Percentiles rank a stretch among this genome's conserved stretches.
phyloP scores from a whole-genome alignment of 2,329 filamentous ascomycete genomes.

The Cladosporium oxysporum region DNA sequence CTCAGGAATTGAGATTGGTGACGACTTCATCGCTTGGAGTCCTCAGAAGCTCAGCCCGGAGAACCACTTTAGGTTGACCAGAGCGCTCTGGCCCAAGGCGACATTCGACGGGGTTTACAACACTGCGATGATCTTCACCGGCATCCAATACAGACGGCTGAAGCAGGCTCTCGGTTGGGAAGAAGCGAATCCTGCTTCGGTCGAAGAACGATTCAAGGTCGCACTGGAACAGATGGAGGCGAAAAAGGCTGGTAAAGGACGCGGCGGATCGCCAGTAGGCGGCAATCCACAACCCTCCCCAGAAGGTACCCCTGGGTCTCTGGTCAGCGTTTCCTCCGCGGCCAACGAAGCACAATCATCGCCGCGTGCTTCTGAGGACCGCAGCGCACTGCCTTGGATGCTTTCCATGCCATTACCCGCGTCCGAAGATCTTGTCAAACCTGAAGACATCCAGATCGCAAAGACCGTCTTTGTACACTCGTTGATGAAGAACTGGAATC shows the following conservation, averaged over 20 bases:
- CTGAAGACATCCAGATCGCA: conserved; percentile 35
- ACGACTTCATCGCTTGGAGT: conserved; percentile 44
- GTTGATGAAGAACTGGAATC: conserved; percentile 35
- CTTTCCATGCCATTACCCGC: conserved; percentile 29
- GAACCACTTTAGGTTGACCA: conserved; percentile 43
- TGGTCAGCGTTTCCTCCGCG: conserved; percentile 19
- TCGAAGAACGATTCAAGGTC: conserved; percentile 35
- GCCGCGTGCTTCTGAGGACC: conserved; percentile 19
- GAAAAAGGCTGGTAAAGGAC: conserved; percentile 25
- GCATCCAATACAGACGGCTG: conserved; percentile 39
- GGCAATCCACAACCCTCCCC: conserved; percentile 27
- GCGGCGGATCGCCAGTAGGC: conserved; percentile 9
- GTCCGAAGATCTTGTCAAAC: conserved; percentile 11
- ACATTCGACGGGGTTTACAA: conserved; percentile 39
- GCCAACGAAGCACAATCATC: conserved; percentile 22
- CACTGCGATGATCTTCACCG: conserved; percentile 37
- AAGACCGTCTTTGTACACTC: conserved; percentile 31
- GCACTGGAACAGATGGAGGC: conserved; percentile 35
- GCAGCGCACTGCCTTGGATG: conserved; percentile 28
- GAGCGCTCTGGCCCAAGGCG: conserved; percentile 42
- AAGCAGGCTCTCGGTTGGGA: conserved; percentile 42
- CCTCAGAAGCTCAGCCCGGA: conserved; percentile 42
- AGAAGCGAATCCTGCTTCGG: conserved; percentile 34
- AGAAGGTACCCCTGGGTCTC: conserved; percentile 21
- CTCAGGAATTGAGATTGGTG: conserved; percentile 46